Conservation (phyloP, 306 rosid species). For the Biancaea sappan region DNA sequence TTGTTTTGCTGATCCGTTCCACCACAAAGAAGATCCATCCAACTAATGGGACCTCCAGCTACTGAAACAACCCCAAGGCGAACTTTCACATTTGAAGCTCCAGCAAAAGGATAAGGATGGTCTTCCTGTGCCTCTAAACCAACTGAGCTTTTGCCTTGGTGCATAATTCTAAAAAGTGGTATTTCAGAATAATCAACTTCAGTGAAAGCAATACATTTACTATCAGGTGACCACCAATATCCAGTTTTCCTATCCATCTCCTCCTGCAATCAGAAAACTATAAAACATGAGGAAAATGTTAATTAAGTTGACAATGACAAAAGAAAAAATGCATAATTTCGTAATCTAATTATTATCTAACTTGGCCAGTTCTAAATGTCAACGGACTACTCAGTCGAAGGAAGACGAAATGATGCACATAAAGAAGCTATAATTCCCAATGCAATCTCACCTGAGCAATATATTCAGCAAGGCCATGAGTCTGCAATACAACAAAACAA, state of each 20-base stretch:
- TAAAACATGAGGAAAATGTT: slow-evolving; percentile 21
- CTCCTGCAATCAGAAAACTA: slow-evolving; percentile 65
- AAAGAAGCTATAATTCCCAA: slow-evolving; percentile 19
- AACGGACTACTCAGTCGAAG: slow-evolving; percentile 22
- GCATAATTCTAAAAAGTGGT: slow-evolving; percentile 93
- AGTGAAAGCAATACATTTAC: slow-evolving; percentile 90
- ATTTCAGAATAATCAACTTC: slow-evolving; percentile 87
- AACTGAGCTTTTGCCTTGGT: slow-evolving; percentile 84
- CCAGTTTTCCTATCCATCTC: slow-evolving; percentile 97
- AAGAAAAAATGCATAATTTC: slow-evolving; percentile 11
- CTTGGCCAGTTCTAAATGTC: slow-evolving; percentile 11
- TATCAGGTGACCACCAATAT: slow-evolving; percentile 96
- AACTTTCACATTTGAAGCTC: slow-evolving; percentile 88
- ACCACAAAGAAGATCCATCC: slow-evolving; percentile 97
- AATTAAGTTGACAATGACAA: slow-evolving; percentile 17
- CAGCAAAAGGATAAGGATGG: slow-evolving; percentile 94
- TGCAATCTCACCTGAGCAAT: slow-evolving; percentile 89
- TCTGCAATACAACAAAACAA: slow-evolving; percentile 61
- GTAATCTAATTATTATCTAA: slow-evolving; percentile 13
- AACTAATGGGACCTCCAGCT: slow-evolving; percentile 67
- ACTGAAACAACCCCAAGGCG: slow-evolving; percentile 84
- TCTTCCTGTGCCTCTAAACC: slow-evolving; percentile 95
- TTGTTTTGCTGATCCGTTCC: slow-evolving; percentile 47
- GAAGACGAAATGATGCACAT: slow-evolving; percentile 1
- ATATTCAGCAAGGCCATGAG: slow-evolving; percentile 91